Percentiles rank a stretch among this genome's conserved stretches.
phyloP scores from a whole-genome alignment of 2,329 filamentous ascomycete genomes.

The Aspergillus piperis region DNA sequence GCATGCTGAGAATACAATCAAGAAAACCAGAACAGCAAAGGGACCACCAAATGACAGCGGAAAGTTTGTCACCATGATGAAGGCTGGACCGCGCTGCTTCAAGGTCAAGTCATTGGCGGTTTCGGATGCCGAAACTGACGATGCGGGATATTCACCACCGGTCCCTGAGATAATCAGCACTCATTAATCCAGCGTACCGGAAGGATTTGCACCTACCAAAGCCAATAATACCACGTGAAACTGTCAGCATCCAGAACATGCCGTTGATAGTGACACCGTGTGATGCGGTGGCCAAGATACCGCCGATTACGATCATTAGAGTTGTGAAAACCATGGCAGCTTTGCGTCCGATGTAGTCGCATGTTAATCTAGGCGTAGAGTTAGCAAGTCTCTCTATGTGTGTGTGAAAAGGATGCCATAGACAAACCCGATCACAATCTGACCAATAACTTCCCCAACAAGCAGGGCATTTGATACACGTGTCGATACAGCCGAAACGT shows the following conservation, averaged over 20 bases:
- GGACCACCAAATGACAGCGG: constrained; percentile 2
- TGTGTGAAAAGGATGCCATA: too few species aligned
- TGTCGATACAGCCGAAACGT: background rate
- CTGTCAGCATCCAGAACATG: constrained; percentile 10
- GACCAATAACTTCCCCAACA: background rate
- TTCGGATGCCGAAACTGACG: constrained; percentile 2
- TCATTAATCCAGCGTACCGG: background rate
- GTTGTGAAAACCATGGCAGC: constrained; percentile 4
- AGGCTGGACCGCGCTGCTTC: background rate
- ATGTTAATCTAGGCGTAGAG: background rate
- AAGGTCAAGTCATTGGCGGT: constrained; percentile 2
- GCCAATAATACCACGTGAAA: constrained; percentile 1
- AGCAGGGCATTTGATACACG: constrained; percentile 6
- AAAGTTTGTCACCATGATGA: constrained; percentile 9
- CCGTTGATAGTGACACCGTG: constrained; percentile 2
- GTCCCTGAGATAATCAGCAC: background rate
- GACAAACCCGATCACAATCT: constrained; percentile 2
- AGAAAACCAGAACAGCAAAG: constrained; percentile 1
- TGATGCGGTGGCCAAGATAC: constrained; percentile 1
- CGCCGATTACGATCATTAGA: background rate
- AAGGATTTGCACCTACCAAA: background rate
- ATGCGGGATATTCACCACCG: constrained; percentile 7
- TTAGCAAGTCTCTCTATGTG: background rate
- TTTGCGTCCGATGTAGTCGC: constrained; percentile 3
- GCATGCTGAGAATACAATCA: constrained; percentile 6